Percentiles rank a stretch among this genome's conserved stretches.
Evolutionary conservation across 1,284 basidiomycete genomes (phyloP).

Genomic region (Cutaneotrichosporon curvatum): DNA sequence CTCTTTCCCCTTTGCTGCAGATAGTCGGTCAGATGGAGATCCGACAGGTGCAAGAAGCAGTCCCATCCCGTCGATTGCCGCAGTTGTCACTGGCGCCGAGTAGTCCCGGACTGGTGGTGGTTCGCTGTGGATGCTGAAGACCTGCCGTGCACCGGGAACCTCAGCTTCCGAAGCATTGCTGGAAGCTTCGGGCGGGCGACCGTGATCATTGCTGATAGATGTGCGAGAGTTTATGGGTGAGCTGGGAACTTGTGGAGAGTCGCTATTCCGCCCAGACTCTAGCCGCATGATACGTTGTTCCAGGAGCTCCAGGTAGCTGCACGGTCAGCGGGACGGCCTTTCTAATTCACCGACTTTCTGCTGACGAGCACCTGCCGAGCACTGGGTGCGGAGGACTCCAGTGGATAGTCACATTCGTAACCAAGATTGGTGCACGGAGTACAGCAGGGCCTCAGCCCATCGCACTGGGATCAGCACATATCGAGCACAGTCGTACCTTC

Average conservation of each 20-base stretch:
- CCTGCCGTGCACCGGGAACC: too few species aligned
- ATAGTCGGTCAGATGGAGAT: background rate
- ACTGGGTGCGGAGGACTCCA: conserved; percentile 12
- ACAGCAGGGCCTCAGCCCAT: conserved; percentile 15
- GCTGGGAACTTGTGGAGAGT: background rate
- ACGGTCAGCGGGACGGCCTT: background rate
- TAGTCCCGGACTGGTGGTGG: background rate
- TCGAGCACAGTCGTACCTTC: conserved; percentile 5
- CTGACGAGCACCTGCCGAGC: conserved; percentile 7
- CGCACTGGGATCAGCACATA: conserved; percentile 9
- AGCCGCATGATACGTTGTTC: conserved; percentile 5
- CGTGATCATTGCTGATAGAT: background rate
- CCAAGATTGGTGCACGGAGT: conserved; percentile 14
- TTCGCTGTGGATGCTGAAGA: too few species aligned
- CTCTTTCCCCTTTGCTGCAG: conserved; percentile 4
- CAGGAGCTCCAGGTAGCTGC: conserved; percentile 9
- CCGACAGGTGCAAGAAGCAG: conserved; percentile 5
- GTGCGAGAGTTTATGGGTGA: background rate
- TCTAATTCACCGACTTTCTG: conserved; percentile 5
- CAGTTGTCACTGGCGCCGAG: background rate
- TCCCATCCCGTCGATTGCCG: conserved; percentile 16
- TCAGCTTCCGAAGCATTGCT: too few species aligned
- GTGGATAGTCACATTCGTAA: conserved; percentile 11
- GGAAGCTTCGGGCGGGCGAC: too few species aligned
- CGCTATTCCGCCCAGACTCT: background rate